Base-by-base conservation (phyloP, 2,329 filamentous ascomycete genomes). In the Piedraia hortae region DNA sequence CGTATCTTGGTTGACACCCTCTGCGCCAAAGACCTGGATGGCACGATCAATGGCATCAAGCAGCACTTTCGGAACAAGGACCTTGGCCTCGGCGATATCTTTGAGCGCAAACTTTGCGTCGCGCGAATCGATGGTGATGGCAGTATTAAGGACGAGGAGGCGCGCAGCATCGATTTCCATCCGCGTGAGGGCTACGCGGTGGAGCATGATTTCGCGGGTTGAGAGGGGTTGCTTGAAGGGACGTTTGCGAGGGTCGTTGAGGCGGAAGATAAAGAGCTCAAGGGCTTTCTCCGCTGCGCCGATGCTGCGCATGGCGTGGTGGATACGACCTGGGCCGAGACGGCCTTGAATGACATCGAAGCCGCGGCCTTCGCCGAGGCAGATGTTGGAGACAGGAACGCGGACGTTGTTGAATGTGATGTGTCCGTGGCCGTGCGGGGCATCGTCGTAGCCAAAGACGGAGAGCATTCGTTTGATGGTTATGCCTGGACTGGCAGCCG, bases 301-400 rank as follows among this genome's bases (percentile, higher is more conserved):
- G 41, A 97, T 85, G 28, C 66, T 69, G 32, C 85, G 68, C 85
- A 97, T 97, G 28, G 78, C 77, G 51, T 97, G 85, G 53, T 97
- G 85, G 43, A 97, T 93, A 26, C 85, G 73, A 15, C 85, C 85
- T 1, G 85, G 85, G 1, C 85, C 85, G 12, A 97, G 68, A 35
- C 85, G 75, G 26, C 85, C 85, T 46, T 97, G 85, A 41, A 97
- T 91, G 42, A 97, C 90, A 48, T 97, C 85, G 45, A 97, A 97
- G 10, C 85, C 85, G 30, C 75, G 67, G 32, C 85, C 85, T 45
- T 85, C 75, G 28, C 85, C 82, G 3, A 97, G 68, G 6, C 93
- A 72, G 40, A 97, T 69, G 51, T 74, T 85, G 37, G 54, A 53
- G 14, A 56, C 64, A 5, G 82, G 82, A 1, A 97, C 74, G 27